Evolutionary conservation across 148 eudicot species (phyloP).

Genomic region (Nepenthes gracilis): DNA sequence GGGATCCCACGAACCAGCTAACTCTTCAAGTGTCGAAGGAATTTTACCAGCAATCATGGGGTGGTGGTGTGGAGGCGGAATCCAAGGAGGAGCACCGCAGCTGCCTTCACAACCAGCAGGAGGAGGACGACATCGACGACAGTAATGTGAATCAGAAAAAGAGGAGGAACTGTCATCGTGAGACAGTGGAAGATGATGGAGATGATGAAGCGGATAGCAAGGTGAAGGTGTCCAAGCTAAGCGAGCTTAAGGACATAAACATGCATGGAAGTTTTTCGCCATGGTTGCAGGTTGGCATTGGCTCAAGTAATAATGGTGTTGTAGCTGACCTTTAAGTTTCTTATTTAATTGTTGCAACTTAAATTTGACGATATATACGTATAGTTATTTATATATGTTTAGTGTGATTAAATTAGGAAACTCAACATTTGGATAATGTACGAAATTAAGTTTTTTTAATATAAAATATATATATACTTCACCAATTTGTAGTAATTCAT

Average conservation of each 20-base stretch:
- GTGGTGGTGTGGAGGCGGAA: slow-evolving; percentile 10
- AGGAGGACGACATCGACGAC: neutral
- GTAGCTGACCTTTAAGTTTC: slow-evolving; percentile 10
- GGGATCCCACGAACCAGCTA: slow-evolving; percentile 33
- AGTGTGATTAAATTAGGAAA: too few relatives aligned
- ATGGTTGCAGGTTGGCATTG: slow-evolving; percentile 78
- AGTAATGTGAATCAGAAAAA: too few relatives aligned
- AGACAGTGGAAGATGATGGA: slow-evolving; percentile 13
- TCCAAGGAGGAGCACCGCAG: slow-evolving; percentile 3
- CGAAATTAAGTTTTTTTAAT: too few relatives aligned
- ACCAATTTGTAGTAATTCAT: too few relatives aligned
- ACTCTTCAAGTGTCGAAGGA: slow-evolving; percentile 61
- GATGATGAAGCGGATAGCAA: slow-evolving; percentile 81
- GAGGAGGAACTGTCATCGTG: neutral
- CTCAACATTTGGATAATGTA: too few relatives aligned
- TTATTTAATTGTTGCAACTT: neutral
- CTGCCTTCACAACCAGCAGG: neutral
- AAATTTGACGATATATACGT: too few relatives aligned
- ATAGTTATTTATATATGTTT: too few relatives aligned
- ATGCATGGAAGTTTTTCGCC: slow-evolving; percentile 31
- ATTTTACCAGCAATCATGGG: slow-evolving; percentile 42
- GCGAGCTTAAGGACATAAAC: slow-evolving; percentile 54
- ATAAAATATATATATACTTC: too few relatives aligned
- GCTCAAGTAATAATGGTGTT: slow-evolving; percentile 37
- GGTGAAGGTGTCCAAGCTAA: slow-evolving; percentile 49